Conservation (phyloP, 1,284 basidiomycete species). For the Flammula alnicola region DNA sequence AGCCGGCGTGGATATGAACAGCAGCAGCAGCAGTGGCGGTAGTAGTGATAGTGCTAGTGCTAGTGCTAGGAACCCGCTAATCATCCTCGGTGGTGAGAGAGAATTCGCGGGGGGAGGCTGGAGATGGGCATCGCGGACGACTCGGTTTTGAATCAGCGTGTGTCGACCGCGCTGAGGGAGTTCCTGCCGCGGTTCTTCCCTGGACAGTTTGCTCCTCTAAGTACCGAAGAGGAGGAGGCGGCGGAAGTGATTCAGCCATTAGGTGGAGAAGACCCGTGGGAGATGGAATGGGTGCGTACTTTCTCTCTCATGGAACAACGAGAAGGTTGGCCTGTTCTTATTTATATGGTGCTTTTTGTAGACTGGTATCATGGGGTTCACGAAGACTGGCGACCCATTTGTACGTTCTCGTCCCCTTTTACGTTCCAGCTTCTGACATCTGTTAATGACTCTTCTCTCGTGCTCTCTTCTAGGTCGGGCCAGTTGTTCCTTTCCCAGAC, state of each 20-base stretch:
- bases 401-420: constrained; percentile 50
- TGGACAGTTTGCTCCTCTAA: constrained; percentile 47
- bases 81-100: constrained; percentile 78
- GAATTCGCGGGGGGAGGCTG: constrained; percentile 46
- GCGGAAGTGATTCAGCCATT: too few relatives aligned
- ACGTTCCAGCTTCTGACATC: background rate
- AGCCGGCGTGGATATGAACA: too few relatives aligned
- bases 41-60: too few relatives aligned
- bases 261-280: constrained; percentile 33
- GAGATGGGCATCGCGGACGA: constrained; percentile 71
- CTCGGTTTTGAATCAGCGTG: constrained; percentile 48
- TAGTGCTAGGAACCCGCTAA: constrained; percentile 54
- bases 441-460: background rate
- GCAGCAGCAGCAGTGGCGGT: too few relatives aligned
- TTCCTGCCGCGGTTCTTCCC: constrained; percentile 69
- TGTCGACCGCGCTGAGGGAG: constrained; percentile 53
- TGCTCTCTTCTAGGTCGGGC: constrained; percentile 59
- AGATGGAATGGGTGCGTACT: constrained; percentile 80
- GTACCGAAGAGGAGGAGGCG: constrained; percentile 40
- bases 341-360: constrained; percentile 17
- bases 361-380: constrained; percentile 87
- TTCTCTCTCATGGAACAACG: background rate
- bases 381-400: constrained; percentile 66
- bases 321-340: background rate
- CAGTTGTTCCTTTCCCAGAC: constrained; percentile 44